phyloP scores from a whole-genome alignment of 345 rosid genomes.

The Eucalyptus polybractea region DNA sequence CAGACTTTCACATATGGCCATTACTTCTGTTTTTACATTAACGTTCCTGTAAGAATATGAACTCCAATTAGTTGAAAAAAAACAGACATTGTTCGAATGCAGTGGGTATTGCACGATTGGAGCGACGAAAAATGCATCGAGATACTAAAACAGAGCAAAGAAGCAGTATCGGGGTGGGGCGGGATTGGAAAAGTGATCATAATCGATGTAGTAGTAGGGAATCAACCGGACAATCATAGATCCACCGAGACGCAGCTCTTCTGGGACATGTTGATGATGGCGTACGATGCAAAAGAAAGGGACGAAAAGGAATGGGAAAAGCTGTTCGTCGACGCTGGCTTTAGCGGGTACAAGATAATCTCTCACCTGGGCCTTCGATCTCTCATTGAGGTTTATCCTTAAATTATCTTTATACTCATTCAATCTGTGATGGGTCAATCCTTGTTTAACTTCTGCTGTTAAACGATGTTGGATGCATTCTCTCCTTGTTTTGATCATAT shows the following conservation, averaged over 20 bases:
- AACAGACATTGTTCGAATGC: neutral
- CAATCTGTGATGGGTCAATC: neutral
- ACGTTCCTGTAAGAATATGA: too few relatives aligned
- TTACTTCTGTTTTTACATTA: neutral
- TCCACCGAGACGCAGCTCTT: neutral
- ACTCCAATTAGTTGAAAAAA: neutral
- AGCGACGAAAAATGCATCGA: neutral
- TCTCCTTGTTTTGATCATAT: neutral
- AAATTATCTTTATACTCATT: neutral
- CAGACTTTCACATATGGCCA: neutral
- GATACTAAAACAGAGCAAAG: neutral
- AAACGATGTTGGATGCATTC: neutral
- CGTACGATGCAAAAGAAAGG: conserved; percentile 1
- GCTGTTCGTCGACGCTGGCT: conserved; percentile 14
- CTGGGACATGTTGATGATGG: conserved; percentile 10
- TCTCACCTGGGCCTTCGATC: neutral
- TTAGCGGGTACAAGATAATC: conserved; percentile 4
- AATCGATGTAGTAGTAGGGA: neutral
- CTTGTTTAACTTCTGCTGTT: neutral
- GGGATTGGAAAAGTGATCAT: neutral
- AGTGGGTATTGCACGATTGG: neutral
- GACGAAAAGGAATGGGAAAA: conserved; percentile 11
- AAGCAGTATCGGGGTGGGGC: neutral
- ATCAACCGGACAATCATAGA: neutral
- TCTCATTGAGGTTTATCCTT: conserved; percentile 12